Percentiles rank a stretch among this genome's conserved stretches.
Evolutionary conservation across 306 rosid genomes (phyloP).

Genomic region (Vicia sativa): DNA sequence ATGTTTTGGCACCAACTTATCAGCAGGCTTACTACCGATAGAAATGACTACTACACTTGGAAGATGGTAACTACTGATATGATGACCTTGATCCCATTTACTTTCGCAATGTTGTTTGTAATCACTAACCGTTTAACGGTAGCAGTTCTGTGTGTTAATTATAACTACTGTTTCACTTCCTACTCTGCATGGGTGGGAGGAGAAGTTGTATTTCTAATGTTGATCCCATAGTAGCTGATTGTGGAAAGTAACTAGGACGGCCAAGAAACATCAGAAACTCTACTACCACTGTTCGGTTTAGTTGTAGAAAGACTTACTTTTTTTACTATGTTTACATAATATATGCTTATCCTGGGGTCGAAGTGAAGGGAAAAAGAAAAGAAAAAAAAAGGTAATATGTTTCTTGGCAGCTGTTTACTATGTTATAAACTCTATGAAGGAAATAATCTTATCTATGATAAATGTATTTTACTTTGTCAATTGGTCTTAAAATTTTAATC

Average conservation of each 20-base stretch:
- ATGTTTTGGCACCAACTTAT: slow-evolving; percentile 91
- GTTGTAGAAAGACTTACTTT: slow-evolving; percentile 64
- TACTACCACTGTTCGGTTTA: slow-evolving; percentile 63
- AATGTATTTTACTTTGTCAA: slow-evolving; percentile 25
- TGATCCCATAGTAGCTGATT: slow-evolving; percentile 92
- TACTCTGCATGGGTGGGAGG: slow-evolving; percentile 62
- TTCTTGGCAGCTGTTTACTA: slow-evolving; percentile 55
- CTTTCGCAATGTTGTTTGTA: slow-evolving; percentile 90
- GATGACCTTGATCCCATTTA: slow-evolving; percentile 70
- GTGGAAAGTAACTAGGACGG: slow-evolving; percentile 95
- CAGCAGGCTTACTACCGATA: slow-evolving; percentile 99
- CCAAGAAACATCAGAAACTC: slow-evolving; percentile 62
- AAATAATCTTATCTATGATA: slow-evolving; percentile 37
- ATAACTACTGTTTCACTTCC: slow-evolving; percentile 73
- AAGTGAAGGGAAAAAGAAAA: slow-evolving; percentile 27
- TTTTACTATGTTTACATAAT: slow-evolving; percentile 41
- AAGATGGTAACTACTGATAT: slow-evolving; percentile 99
- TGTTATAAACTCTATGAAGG: slow-evolving; percentile 42
- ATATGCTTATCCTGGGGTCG: slow-evolving; percentile 45
- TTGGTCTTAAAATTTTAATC: slow-evolving; percentile 1
- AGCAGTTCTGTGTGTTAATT: slow-evolving; percentile 98
- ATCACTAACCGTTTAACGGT: slow-evolving; percentile 96
- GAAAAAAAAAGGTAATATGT: slow-evolving; percentile 37
- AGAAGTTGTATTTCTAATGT: slow-evolving; percentile 91
- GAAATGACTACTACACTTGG: slow-evolving; percentile 68